phyloP scores from a whole-genome alignment of 208 protist genomes.

The Leishmania mexicana region DNA sequence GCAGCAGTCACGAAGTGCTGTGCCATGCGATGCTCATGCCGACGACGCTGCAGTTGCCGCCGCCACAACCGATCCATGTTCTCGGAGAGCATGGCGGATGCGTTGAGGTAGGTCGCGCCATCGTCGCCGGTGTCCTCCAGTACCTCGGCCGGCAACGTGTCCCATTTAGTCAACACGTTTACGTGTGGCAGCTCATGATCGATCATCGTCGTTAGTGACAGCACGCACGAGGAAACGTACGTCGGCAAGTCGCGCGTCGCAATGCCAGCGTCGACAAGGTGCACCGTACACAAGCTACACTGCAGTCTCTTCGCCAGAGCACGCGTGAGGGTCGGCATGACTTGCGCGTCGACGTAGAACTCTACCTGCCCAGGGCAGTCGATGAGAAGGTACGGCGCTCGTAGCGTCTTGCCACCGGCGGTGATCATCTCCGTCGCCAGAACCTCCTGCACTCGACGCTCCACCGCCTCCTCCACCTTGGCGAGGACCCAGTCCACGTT shows the following conservation, averaged over 20 bases:
- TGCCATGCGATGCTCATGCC: conserved; percentile 51
- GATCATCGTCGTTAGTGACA: conserved; percentile 97
- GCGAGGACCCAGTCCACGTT: conserved; percentile 76
- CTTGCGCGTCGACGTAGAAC: conserved; percentile 96
- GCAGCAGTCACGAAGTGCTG: conserved; percentile 33
- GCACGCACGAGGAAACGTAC: conserved; percentile 96
- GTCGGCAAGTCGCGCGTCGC: conserved; percentile 95
- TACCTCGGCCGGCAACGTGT: conserved; percentile 71
- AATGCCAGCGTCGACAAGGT: conserved; percentile 95
- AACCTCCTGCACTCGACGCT: conserved; percentile 67
- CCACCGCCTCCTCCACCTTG: conserved; percentile 65
- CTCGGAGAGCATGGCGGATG: conserved; percentile 61
- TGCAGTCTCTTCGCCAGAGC: conserved; percentile 63
- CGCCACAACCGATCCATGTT: conserved; percentile 88
- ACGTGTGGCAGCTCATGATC: conserved; percentile 96
- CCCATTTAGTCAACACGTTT: conserved; percentile 98
- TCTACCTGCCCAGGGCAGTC: conserved; percentile 99
- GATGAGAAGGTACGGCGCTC: conserved; percentile 93
- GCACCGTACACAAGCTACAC: conserved; percentile 88
- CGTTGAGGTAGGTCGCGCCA: conserved; percentile 52
- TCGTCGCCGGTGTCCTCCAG: conserved; percentile 86
- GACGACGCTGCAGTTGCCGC: conserved; percentile 59
- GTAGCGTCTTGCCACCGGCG: conserved; percentile 11
- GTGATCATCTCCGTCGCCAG: conserved; percentile 25
- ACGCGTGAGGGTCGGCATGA: conserved; percentile 87